Evolutionary conservation across 75 land plant genomes (phyloP).

Genomic region (Chamaecyparis obtusa): DNA sequence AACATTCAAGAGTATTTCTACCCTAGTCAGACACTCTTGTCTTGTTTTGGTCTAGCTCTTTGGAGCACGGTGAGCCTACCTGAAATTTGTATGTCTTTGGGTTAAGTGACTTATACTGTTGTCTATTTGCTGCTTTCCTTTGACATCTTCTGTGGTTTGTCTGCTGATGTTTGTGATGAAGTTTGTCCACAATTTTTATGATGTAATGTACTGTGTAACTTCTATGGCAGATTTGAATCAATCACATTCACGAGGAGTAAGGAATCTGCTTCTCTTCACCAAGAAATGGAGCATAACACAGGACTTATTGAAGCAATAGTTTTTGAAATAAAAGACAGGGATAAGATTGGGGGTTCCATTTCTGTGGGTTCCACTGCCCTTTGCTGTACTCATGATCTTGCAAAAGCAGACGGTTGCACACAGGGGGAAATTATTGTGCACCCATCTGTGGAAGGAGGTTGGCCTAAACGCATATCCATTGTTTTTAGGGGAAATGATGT

Average conservation of each 20-base stretch:
- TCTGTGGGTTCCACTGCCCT: constrained; percentile 21
- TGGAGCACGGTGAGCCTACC: neutral
- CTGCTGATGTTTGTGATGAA: neutral
- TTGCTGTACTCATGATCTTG: constrained; percentile 36
- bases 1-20: neutral
- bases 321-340: constrained; percentile 42
- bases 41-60: neutral
- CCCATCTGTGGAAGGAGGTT: constrained; percentile 16
- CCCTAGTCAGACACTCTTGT: neutral
- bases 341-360: constrained; percentile 38
- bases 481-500: constrained; percentile 16
- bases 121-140: neutral
- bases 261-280: constrained; percentile 26
- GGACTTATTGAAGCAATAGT: constrained; percentile 47
- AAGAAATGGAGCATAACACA: constrained; percentile 28
- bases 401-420: constrained; percentile 23
- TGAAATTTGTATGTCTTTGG: neutral
- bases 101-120: neutral
- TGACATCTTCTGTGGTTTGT: neutral
- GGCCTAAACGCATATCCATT: constrained; percentile 30
- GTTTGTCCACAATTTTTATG: neutral
- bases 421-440: constrained; percentile 39
- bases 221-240: constrained; percentile 30
- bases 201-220: neutral
- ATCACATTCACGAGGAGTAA: constrained; percentile 31